Conservation (phyloP, 257 asterid species). For the Forsythia viridissima region DNA sequence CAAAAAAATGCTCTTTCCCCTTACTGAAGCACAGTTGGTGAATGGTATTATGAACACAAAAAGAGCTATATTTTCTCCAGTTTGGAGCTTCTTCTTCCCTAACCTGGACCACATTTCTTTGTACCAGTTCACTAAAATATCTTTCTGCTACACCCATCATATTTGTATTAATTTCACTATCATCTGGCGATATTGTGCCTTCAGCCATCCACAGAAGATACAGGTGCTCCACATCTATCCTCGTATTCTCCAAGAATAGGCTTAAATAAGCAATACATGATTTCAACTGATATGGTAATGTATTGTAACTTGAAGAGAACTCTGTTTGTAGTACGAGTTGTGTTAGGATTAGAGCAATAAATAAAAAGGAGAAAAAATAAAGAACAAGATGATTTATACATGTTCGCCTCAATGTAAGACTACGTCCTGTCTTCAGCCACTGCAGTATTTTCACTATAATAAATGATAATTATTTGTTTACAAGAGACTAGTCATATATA, state of each 20-base stretch:
- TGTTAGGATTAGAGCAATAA: neutral
- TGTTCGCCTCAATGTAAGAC: no score
- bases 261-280: constrained; percentile 37
- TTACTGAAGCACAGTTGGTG: constrained; percentile 11
- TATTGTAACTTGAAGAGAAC: constrained; percentile 3
- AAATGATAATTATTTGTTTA: no score
- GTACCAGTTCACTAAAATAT: constrained; percentile 10
- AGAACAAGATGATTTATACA: no score
- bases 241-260: constrained; percentile 21
- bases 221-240: constrained; percentile 15
- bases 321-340: neutral
- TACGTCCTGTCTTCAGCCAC: no score
- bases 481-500: no score
- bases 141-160: constrained; percentile 12
- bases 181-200: neutral
- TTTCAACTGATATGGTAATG: constrained; percentile 20
- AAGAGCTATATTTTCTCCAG: neutral
- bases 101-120: neutral
- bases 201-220: constrained; percentile 33
- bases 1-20: constrained; percentile 15
- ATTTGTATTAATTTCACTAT: neutral
- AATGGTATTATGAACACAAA: constrained; percentile 16
- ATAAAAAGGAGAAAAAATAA: no score
- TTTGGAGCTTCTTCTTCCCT: neutral
- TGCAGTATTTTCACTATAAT: no score